Evolutionary conservation across 352 stramenopile genomes (phyloP), one percentile per base, ranked within the genome.

Genomic region (Globisporangium takayamanum): DNA sequence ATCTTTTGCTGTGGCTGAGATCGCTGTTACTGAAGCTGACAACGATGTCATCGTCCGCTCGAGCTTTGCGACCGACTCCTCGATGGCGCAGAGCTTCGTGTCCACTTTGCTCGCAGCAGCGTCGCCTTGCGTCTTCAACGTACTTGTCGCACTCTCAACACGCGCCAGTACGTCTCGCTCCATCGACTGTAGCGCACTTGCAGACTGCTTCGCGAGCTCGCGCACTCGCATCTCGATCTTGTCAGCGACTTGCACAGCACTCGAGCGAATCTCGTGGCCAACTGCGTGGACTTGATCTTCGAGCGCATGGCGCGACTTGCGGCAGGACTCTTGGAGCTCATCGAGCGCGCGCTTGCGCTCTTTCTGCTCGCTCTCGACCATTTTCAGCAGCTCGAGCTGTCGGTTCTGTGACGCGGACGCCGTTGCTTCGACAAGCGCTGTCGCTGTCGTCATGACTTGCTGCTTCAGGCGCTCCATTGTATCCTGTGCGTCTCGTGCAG

Each of bases 231-330:
- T 71, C 11, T 76, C 73, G 52, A 71, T 42, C 15, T 76, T 62
- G 7, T 70, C 64, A 10, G 59, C 56, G 18, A 67, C 16, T 3
- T 71, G 68, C 20, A 52, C 69, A 16, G 59, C 22, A 37, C 75
- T 80, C 10, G 59, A 59, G n/a, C 72, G 76, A 0, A 28, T 63
- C 7, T 89, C 76, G 49, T 78, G 70, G 0, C 44, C 57, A 4
- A 84, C 14, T 10, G 56, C 50, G 15, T 89, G 69, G 12, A 87
- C 50, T 25, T 74, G 64, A 44, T 89, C 78, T 67, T 89, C 72
- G 5, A 84, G 53, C 3, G 67, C 57, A 20, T 86, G 70, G 7
- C 78, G 73, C 22, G 44, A 63, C 33, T 76, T 77, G 42, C 76
- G 74, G 0, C 80, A 53, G 3, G 68, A 63, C 56, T 89, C 79